Base-by-base conservation (phyloP, 2,329 filamentous ascomycete genomes). In the Hymenotorrendiella dingleyae region DNA sequence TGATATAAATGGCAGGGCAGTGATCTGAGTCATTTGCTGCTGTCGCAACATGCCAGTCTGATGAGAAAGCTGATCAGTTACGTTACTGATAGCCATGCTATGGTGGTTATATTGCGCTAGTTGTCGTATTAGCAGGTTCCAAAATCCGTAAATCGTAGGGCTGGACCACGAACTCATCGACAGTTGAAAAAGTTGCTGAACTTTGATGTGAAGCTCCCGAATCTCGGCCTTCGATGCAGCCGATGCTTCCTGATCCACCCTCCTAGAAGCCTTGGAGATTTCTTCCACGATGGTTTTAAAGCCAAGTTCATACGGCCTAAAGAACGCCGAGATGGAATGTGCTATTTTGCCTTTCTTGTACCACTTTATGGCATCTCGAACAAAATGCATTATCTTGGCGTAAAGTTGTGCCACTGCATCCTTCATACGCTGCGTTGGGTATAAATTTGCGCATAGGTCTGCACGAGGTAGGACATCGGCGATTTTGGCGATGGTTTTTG, bases 301-400 rank as follows among this genome's bases (percentile, higher is more conserved):
- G 16, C 40, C 40, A 6, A 47, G 32, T 4, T 30, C 26, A 17
- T 29, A 35, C 17, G 44, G 44, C 11, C 33, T 27, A 4, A 42
- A 36, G 2, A 50, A 28, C 22, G 42, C 29, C 4, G 22, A 32
- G 4, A 48, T 22, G 19, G 36, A 21, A 16, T 48, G 46, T n/a
- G 21, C 21, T 8, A 46, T 11, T 21, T 36, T 43, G 11, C 48
- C 33, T 40, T 48, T 26, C 10, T 29, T 45, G 29, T 45, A 53
- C 48, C 50, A 53, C 10, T 37, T 45, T 16, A 49, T 36, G 11
- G 45, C 37, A 21, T 29, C 20, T 24, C 24, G 22, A 6, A 46
- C 10, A 35, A 53, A 53, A 20, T 36, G 20, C 3, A 50, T 23
- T 14, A 53, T 45, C 8, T 50, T 22, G 5, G 42, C 36, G 30